Conservation (phyloP, 495 filamentous ascomycete genomes). For the Neurospora terricola region DNA sequence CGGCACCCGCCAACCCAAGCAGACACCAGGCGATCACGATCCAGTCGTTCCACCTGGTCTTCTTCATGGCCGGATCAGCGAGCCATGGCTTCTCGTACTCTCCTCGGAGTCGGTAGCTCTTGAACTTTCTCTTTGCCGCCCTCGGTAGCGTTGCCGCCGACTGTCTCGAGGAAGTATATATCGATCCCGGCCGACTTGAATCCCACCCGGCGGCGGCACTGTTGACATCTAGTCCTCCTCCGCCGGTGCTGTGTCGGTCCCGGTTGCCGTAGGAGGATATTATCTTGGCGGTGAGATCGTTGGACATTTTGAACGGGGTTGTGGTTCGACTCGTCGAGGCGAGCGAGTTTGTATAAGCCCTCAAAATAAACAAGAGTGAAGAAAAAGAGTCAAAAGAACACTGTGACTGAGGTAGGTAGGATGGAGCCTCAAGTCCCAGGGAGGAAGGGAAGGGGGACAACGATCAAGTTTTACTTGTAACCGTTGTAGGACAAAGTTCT, state of each 20-base stretch:
- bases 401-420: neutral
- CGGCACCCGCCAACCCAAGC: constrained; percentile 20
- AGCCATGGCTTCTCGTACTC: constrained; percentile 32
- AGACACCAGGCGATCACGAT: constrained; percentile 26
- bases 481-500: neutral
- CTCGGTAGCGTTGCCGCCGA: neutral
- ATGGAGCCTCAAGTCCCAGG: neutral
- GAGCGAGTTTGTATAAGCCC: neutral
- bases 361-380: neutral
- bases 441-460: neutral
- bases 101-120: constrained; percentile 24
- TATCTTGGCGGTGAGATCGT: neutral
- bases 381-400: neutral
- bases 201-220: neutral
- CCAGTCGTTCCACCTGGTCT: constrained; percentile 21
- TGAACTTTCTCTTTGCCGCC: constrained; percentile 15
- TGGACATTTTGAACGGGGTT: neutral
- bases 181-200: neutral
- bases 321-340: neutral
- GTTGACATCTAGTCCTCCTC: neutral
- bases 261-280: neutral
- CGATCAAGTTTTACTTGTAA: neutral
- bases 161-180: constrained; percentile 1
- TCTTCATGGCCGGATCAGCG: constrained; percentile 14
- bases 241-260: neutral